A percentile compares a stretch with the other conserved stretches of the same genome.
These are phyloP conservation scores for Cladochytrium replicatum DNA, from an alignment of 192 early-diverging fungal genomes.

Conservation along the genomic window DNA sequence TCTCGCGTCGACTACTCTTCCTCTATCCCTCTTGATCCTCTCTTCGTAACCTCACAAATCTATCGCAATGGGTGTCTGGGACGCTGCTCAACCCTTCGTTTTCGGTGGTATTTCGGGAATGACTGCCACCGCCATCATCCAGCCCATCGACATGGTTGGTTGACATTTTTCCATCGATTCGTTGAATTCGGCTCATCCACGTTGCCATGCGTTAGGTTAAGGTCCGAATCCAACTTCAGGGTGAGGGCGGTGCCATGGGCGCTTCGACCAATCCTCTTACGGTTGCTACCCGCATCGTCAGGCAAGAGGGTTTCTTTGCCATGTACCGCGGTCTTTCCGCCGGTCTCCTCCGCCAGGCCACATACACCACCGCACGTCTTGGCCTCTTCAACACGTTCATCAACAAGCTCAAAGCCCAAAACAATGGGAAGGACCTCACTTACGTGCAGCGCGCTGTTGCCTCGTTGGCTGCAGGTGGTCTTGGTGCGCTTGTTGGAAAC, in stretches of 20 bases:
- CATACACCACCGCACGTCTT: constrained; percentile 43
- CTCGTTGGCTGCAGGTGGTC: constrained; percentile 35
- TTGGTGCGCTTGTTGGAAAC: constrained; percentile 35
- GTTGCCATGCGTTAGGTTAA: too few species aligned
- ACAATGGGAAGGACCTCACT: constrained; percentile 19
- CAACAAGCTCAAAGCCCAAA: constrained; percentile 14
- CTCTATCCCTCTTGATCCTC: too few species aligned
- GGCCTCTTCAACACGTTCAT: constrained; percentile 46
- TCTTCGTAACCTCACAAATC: too few species aligned
- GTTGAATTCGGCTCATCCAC: too few species aligned
- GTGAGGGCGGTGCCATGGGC: too few species aligned
- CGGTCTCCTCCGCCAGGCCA: constrained; percentile 43
- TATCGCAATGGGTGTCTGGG: too few species aligned
- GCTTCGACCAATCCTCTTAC: too few species aligned
- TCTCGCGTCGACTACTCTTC: too few species aligned
- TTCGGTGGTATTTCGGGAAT: constrained; percentile 36
- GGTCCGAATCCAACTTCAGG: constrained; percentile 40
- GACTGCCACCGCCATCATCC: constrained; percentile 40
- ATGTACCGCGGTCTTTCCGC: constrained; percentile 42
- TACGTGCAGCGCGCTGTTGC: constrained; percentile 30
- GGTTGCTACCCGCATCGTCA: too few species aligned
- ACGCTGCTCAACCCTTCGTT: constrained; percentile 35
- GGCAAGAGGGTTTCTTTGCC: too few species aligned
- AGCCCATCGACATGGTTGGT: constrained; percentile 43
- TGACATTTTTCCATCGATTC: too few species aligned